Base-by-base conservation (phyloP, 495 filamentous ascomycete species). In the Hypoxylon intermedium region DNA sequence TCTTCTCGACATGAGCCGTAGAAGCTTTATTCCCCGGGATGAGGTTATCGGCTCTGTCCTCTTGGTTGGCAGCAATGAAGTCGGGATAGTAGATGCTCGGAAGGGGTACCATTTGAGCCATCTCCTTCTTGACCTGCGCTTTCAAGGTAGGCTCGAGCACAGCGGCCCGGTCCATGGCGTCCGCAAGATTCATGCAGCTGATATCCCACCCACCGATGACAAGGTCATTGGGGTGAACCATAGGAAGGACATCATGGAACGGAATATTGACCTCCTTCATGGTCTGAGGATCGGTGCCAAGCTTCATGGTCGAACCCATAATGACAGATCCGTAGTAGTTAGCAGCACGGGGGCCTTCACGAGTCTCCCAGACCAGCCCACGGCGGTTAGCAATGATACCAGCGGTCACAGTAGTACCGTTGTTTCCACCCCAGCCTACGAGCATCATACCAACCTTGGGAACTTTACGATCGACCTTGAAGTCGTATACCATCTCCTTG, bases 41-140 rank as follows among this genome's bases (percentile, higher is more conserved):
- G 54, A 95, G 62, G 68, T 98, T 98, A 79, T 98, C 91, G 55
- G 95, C 94, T 71, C 94, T 91, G 67, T 93, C 93, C 75, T 92
- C 93, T 81, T 98, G 94, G 80, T 98, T 98, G 75, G 94, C 89
- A 58, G 94, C 94, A 70, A 98, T 98, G 82, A 98, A 98, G 76
- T 98, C 94, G 3, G 94, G 94, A 72, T 98, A 98, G 85, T 98
- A 98, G 78, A 97, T 89, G 76, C 88, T 92, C 21, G 92, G 93
- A 63, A 98, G 84, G 12, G 94, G 94, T 68, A 87, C 87, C 87
- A 98, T 89, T 62, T 79, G 78, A 59, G 85, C 81, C 93, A 98
- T 93, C 78, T 97, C 89, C 83, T 96, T 94, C 76, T 87, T 87
- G 63, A 98, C 90, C 58, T 87, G 83, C 51, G 78, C 75, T 83